A percentile compares a stretch with the other conserved stretches of the same genome.
These are phyloP conservation scores for Thraustochytrium striatum DNA, from an alignment of 352 stramenopile genomes.

Conservation along the genomic window DNA sequence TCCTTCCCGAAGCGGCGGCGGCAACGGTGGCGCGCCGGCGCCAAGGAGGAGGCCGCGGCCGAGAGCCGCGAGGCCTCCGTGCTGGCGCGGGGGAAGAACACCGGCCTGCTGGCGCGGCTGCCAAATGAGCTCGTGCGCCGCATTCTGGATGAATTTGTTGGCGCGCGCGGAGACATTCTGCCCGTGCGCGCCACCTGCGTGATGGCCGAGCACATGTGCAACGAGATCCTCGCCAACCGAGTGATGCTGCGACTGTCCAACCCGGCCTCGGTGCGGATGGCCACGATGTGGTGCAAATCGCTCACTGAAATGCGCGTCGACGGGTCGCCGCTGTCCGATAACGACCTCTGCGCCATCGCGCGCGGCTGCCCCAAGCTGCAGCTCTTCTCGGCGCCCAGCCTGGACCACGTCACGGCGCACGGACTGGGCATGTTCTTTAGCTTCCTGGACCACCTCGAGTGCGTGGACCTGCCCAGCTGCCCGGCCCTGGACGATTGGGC, in stretches of 20 bases:
- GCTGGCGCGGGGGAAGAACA: not conserved
- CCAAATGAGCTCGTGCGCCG: not conserved
- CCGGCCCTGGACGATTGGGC: not conserved
- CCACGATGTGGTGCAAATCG: no score
- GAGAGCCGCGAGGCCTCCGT: not conserved
- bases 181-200: not conserved
- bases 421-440: slow-evolving; percentile 40
- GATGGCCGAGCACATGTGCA: not conserved
- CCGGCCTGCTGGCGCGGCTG: not conserved
- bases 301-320: no score
- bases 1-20: not conserved
- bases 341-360: slow-evolving; percentile 6
- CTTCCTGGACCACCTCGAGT: not conserved
- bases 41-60: not conserved
- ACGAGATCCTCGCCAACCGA: not conserved
- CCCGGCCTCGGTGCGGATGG: not conserved
- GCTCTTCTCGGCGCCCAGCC: slow-evolving; percentile 2
- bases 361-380: slow-evolving; percentile 25
- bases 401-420: not conserved
- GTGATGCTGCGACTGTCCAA: not conserved
- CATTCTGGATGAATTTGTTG: not conserved
- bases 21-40: not conserved
- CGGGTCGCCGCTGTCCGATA: not conserved
- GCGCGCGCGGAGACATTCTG: not conserved
- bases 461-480: not conserved